These are phyloP conservation scores for Aspergillus luchuensis DNA, from an alignment of 2,329 filamentous ascomycete species.

Conservation along the genomic window DNA sequence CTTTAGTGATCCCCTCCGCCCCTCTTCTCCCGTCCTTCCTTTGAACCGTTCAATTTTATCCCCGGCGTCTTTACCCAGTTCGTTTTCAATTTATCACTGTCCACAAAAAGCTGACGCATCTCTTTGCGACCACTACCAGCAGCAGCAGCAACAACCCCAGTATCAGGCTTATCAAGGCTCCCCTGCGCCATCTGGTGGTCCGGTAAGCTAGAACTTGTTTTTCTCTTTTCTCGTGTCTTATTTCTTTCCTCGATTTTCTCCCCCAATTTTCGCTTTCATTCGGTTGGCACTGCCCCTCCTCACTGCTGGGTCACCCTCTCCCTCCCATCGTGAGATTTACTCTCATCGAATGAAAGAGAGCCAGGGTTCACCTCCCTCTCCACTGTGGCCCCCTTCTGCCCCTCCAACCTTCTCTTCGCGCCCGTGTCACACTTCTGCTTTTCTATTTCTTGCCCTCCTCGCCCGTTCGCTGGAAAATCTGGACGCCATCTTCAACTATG, in stretches of 20 bases:
- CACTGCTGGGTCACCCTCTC: background rate
- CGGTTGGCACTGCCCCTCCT: constrained; percentile 14
- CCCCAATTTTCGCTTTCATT: constrained; percentile 2
- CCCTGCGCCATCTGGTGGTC: constrained; percentile 31
- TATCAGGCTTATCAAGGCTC: constrained; percentile 60
- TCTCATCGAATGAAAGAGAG: constrained; percentile 17
- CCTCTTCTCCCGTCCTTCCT: constrained; percentile 9
- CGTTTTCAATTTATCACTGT: background rate
- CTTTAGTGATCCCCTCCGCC: constrained; percentile 6
- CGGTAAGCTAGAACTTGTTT: constrained; percentile 38
- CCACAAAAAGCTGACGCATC: constrained; percentile 7
- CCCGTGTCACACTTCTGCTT: background rate
- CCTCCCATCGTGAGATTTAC: constrained; percentile 12
- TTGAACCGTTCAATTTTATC: constrained; percentile 1
- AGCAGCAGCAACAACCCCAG: constrained; percentile 28
- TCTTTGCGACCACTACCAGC: constrained; percentile 10
- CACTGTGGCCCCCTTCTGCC: constrained; percentile 6
- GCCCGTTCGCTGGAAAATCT: constrained; percentile 11
- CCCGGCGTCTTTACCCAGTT: background rate
- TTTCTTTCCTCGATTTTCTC: constrained; percentile 5
- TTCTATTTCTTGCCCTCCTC: constrained; percentile 12
- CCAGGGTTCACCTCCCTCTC: constrained; percentile 5
- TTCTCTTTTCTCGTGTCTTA: constrained; percentile 10
- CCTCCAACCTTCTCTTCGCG: constrained; percentile 3
- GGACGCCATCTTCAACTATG: constrained; percentile 33